Percentiles rank a stretch among this genome's conserved stretches.
Conservation (phyloP, 352 stramenopile species). For the Detonula confervacea region DNA sequence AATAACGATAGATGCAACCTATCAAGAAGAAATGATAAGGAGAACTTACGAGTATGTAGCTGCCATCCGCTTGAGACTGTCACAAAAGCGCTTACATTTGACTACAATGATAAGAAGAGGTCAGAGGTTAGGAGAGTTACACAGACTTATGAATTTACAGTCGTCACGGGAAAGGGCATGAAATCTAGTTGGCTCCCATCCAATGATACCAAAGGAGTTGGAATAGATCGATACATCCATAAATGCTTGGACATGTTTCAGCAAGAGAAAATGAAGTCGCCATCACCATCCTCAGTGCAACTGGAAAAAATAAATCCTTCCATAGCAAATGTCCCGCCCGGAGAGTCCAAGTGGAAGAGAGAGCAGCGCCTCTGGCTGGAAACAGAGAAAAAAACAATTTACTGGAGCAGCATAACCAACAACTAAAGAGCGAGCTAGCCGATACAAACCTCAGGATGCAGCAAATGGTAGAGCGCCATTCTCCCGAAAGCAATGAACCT, state of each 20-base stretch:
- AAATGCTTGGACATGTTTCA: conserved; percentile 7
- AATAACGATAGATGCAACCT: conserved; percentile 16
- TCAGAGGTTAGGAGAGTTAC: too few species aligned
- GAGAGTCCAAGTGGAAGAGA: not conserved
- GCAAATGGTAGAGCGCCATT: conserved; percentile 33
- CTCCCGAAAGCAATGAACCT: conserved; percentile 6
- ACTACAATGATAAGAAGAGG: conserved; percentile 11
- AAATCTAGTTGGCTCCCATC: conserved; percentile 29
- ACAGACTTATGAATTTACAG: conserved; percentile 28
- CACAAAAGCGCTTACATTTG: not conserved
- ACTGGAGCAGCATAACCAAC: conserved; percentile 14
- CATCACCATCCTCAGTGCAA: not conserved
- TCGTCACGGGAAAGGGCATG: conserved; percentile 17
- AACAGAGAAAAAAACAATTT: too few species aligned
- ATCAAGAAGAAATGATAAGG: not conserved
- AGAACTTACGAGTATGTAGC: conserved; percentile 17
- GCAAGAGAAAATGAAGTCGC: conserved; percentile 10
- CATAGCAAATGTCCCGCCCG: not conserved
- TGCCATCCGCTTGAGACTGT: conserved; percentile 35
- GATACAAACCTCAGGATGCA: conserved; percentile 17
- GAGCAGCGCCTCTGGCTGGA: too few species aligned
- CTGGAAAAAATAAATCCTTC: not conserved
- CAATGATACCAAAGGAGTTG: conserved; percentile 22
- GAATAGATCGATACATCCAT: conserved; percentile 13
- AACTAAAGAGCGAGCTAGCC: conserved; percentile 19